Percentiles rank a stretch among this genome's conserved stretches.
Evolutionary conservation across 169 alveolate species (phyloP).

Genomic region (Plasmodium malariae): DNA sequence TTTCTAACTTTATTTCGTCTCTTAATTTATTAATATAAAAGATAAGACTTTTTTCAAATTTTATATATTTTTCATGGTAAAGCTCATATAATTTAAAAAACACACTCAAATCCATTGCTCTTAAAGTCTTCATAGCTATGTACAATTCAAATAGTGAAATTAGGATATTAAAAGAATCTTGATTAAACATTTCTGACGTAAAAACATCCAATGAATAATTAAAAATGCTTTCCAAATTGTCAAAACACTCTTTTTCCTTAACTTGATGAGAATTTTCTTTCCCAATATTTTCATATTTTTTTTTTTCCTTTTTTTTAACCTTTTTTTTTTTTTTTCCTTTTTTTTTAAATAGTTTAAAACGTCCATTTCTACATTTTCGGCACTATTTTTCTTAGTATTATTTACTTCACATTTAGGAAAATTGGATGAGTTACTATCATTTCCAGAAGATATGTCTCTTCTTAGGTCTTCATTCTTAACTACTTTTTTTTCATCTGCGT

Average conservation of each 20-base stretch:
- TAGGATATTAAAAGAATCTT: constrained; percentile 29
- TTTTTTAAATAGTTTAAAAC: constrained; percentile 14
- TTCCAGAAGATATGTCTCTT: constrained; percentile 5
- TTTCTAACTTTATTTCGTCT: constrained; percentile 67
- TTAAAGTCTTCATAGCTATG: constrained; percentile 63
- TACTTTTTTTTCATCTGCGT: not conserved
- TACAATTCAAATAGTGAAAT: constrained; percentile 69
- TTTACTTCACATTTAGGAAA: not conserved
- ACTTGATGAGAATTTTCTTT: constrained; percentile 24
- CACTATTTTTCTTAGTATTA: constrained; percentile 11
- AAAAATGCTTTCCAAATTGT: constrained; percentile 7
- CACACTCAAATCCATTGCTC: constrained; percentile 15
- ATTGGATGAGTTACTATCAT: constrained; percentile 1
- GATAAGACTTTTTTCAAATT: constrained; percentile 32
- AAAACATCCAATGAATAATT: constrained; percentile 61
- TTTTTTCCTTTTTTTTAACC: not conserved
- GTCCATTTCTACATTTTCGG: constrained; percentile 10
- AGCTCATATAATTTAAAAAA: constrained; percentile 48
- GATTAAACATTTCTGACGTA: constrained; percentile 75
- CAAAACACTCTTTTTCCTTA: not conserved
- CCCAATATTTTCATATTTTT: not conserved
- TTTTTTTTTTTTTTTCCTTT: constrained; percentile 11
- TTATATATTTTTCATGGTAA: constrained; percentile 56
- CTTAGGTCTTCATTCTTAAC: constrained; percentile 1
- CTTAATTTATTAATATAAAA: constrained; percentile 58